Base-by-base conservation (phyloP, 129 eudicot species). In the Lactuca saligna region DNA sequence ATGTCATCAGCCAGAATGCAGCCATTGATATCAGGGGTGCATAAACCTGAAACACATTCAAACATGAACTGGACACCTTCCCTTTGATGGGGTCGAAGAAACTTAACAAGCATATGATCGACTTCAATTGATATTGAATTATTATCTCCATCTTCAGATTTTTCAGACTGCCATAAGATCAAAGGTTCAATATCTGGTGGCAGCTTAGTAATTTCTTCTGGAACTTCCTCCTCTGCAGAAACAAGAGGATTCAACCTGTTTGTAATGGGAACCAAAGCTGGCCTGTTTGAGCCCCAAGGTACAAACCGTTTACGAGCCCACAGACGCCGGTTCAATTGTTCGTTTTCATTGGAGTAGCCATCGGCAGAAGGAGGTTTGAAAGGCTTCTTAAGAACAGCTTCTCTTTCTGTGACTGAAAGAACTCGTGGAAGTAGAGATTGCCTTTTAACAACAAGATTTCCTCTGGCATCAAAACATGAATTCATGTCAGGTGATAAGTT, bases 61-160 rank as follows among this genome's bases (percentile, higher is more conserved):
- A 94, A 94, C 99, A 94, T 89, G 81, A 94, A 94, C 83, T 94
- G 97, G 66, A 94, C 99, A 50, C 99, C 99, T 87, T 94, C 97
- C 57, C 99, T 90, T 79, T 94, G 99, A 76, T 94, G 99, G 77
- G 97, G 96, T 60, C 99, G 86, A 54, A 94, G 97, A 62, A 89
- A 94, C 65, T 81, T 84, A 70, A 87, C 93, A 61, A 94, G 94
- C 82, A 85, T 54, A 33, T 86, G 81, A 74, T 94, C 99, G 63
- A 90, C 99, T 53, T 56, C 80, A 65, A 94, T 85, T 2, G 81
- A 61, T 46, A 64, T 55, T 66, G 17, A 75, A 56, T 54, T 76
- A 51, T 37, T 31, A 62, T 77, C 86, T 73, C 61, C 72, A 31
- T 61, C 84, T 31, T 79, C 91, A 44, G 69, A 68, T 46, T 84